Evolutionary conservation across 2,329 filamentous ascomycete species (phyloP), one percentile per base, ranked within the genome.

Genomic region (Diplocarpon mali): DNA sequence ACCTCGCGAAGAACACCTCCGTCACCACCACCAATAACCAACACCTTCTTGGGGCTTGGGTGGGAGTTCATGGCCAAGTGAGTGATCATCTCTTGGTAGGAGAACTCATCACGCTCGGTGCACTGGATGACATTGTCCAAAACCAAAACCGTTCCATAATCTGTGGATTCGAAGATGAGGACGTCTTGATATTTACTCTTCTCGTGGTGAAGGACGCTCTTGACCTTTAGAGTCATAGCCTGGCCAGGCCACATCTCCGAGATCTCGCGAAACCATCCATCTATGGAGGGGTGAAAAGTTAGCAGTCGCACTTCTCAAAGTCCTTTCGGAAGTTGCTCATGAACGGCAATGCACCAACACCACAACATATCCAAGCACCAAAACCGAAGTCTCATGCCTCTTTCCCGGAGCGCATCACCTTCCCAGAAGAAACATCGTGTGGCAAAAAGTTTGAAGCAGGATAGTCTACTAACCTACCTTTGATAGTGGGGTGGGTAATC

Each of bases 211-310:
- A 98, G 76, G 63, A 98, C 82, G 75, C 95, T 86, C 68, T 98
- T 90, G 69, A 98, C 92, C 70, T 85, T 88, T 65, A 95, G 83
- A 58, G 85, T 95, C 90, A 96, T 96, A 66, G 92, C 92, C 74
- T 96, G 92, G 66, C 92, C 77, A 52, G 92, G 90, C 92, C 92
- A 98, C 90, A 98, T 96, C 64, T 92, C 74, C 59, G 85, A 94
- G 71, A 95, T 89, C 73, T 98, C 92, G 68, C 88, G 85, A 83
- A 98, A 98, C 92, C 92, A 98, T 72, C 90, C 92, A 95, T 96
- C 92, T 53, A 37, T 36, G 20, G 36, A 16, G 35, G 43, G 16
- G 48, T 29, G 30, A 29, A 38, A 44, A 34, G 44, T 36, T 31
- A 42, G 37, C 39, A 45, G 27, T 40, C 29, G 42, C 15, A 35